Base-by-base conservation (phyloP, 2,329 filamentous ascomycete species). In the Diaporthe longicolla region DNA sequence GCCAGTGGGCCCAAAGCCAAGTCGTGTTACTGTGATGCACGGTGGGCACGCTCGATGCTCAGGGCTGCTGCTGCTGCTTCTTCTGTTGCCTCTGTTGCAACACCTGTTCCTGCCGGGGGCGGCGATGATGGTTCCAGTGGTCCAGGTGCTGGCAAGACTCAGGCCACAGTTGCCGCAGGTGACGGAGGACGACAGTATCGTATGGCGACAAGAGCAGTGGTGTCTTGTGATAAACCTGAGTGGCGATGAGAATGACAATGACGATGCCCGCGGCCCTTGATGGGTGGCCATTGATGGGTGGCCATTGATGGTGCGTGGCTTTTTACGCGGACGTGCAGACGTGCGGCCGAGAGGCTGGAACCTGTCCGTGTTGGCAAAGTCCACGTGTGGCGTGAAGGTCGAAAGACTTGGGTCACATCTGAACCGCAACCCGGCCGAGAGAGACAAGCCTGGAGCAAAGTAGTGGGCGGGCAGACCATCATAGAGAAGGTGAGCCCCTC, bases 341-440 rank as follows among this genome's bases (percentile, higher is more conserved):
- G 29, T 32, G 26, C 29, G 40, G 24, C 40, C 24, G 37, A 7
- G 26, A 63, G 59, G n/a, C 24, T 65, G 40, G 59, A 50, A 65
- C 43, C 19, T 65, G 43, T 65, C 59, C 59, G 59, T 45, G 40
- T 45, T 29, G 24, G 43, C 29, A 15, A 19, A 15, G 21, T 9
- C 32, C n/a, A 50, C 10, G 24, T 58, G 59, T 68, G 63, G 63
- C 63, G 63, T 68, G 63, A 68, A 54, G 29, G 45, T 68, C 48
- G 48, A n/a, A 26, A 68, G 63, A 40, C 45, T 37, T 21, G 43
- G 43, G 24, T 8, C 26, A 13, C 35, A 37, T 24, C 57, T 59
- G 32, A 13, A 58, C 9, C 55, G 32, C 55, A 40, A 40, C 35
- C n/a, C 21, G 35, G 43, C 13, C 57, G n/a, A 61, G 35, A 37